Evolutionary conservation across 768 basidiomycete genomes (phyloP).

Genomic region (Hemileccinum rubropunctum): DNA sequence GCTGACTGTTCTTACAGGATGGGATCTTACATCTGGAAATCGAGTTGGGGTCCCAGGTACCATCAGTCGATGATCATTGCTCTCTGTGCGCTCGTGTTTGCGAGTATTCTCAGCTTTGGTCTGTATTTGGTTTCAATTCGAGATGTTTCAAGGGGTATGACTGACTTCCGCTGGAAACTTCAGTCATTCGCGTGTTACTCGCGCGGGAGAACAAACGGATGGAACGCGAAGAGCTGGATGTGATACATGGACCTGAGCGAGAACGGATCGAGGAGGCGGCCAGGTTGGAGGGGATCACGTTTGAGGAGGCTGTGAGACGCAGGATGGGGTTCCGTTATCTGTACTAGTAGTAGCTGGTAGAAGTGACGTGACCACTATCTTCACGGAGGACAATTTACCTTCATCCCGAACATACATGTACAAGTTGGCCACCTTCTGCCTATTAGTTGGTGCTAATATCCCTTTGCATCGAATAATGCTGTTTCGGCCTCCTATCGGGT

Average conservation of each 20-base stretch:
- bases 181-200: conserved; percentile 44
- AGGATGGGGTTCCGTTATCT: conserved; percentile 59
- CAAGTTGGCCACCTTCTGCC: no score
- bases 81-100: conserved; percentile 33
- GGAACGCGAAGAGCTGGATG: conserved; percentile 45
- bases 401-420: no score
- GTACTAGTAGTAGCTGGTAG: conserved; percentile 38
- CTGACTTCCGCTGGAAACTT: background rate
- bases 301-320: conserved; percentile 57
- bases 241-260: conserved; percentile 43
- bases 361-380: no score
- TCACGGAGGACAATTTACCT: no score
- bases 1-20: conserved; percentile 35
- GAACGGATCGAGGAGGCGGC: conserved; percentile 57
- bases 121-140: background rate
- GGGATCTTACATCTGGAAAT: conserved; percentile 62
- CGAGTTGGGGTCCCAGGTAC: conserved; percentile 58
- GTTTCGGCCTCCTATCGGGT: no score
- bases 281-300: conserved; percentile 53
- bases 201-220: conserved; percentile 49
- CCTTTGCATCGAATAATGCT: no score
- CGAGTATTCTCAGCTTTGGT: conserved; percentile 37
- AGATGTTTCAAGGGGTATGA: background rate
- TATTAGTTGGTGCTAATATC: no score
- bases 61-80: conserved; percentile 61